A percentile compares a stretch with the other conserved stretches of the same genome.
phyloP scores from a whole-genome alignment of 2,329 filamentous ascomycete genomes.

The Fusarium sp. region DNA sequence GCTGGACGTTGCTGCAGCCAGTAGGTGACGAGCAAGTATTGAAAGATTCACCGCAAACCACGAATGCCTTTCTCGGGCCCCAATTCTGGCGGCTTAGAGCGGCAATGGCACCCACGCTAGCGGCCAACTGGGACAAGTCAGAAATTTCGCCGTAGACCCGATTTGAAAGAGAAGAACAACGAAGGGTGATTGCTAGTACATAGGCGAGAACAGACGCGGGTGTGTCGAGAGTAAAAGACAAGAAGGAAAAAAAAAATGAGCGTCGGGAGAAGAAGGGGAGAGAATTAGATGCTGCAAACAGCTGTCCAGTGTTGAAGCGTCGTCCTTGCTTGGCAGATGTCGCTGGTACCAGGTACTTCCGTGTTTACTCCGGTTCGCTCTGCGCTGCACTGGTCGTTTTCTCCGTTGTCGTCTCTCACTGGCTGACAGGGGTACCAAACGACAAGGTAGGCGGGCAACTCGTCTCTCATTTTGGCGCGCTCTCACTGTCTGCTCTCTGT shows the following conservation, averaged over 20 bases:
- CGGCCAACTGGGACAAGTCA: slow-evolving; percentile 29
- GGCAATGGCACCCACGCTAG: slow-evolving; percentile 44
- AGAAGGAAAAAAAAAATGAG: slow-evolving; percentile 25
- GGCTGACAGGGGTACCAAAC: slow-evolving; percentile 2
- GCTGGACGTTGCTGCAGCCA: slow-evolving; percentile 28
- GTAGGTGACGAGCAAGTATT: slow-evolving; percentile 33
- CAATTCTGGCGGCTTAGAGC: slow-evolving; percentile 43
- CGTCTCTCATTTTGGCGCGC: slow-evolving; percentile 30
- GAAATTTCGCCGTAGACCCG: slow-evolving; percentile 39
- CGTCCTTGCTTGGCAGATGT: slow-evolving; percentile 36
- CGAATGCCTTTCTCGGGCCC: slow-evolving; percentile 24
- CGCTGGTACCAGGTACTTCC: slow-evolving; percentile 41
- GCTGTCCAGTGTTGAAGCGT: slow-evolving; percentile 37
- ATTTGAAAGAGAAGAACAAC: slow-evolving; percentile 33
- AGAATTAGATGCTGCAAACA: slow-evolving; percentile 41
- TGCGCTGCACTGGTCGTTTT: slow-evolving; percentile 23
- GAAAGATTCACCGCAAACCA: slow-evolving; percentile 35
- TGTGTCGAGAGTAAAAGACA: slow-evolving; percentile 25
- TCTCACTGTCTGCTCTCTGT: slow-evolving; percentile 20
- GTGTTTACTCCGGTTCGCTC: slow-evolving; percentile 36
- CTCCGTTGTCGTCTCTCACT: slow-evolving; percentile 38
- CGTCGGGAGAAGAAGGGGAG: slow-evolving; percentile 28
- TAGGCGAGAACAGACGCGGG: slow-evolving; percentile 9
- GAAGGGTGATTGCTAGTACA: slow-evolving; percentile 13
- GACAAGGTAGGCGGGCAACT: slow-evolving; percentile 13